Base-by-base conservation (phyloP, 2,329 filamentous ascomycete genomes). In the Ophiosphaerella narmari region DNA sequence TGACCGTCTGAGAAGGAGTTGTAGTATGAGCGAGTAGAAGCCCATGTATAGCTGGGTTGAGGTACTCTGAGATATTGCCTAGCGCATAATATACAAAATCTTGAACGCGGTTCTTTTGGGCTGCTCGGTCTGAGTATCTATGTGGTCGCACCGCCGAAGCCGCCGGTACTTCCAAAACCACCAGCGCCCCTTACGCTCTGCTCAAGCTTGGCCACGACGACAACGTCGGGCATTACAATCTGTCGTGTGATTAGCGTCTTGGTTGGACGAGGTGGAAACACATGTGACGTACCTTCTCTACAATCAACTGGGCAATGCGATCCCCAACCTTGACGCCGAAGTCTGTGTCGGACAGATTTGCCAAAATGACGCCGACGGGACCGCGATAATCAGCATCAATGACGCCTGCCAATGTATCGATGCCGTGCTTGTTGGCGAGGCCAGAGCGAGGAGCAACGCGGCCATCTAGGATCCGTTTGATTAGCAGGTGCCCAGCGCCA, bases 381-480 rank as follows among this genome's bases (percentile, higher is more conserved):
- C 94, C 94, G 32, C 94, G 85, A 79, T 99, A 99, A 76, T 99
- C 94, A 31, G 93, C 92, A 74, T 99, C 94, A 65, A 99, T 97
- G 58, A 99, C 94, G 46, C 94, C 94, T 0, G 94, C 94, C 55
- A 95, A 91, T 0, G 90, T 94, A 74, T 97, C 91, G 72, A 99
- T 97, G 77, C 92, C 94, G 78, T 97, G 86, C 79, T 99, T 99
- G 53, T 86, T 82, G 2, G 93, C 93, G 32, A 96, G 86, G 40
- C 91, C 91, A n/a, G 90, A 94, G 59, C 92, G 89, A 8, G 92
- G 92, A 3, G 92, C 92, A 47, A 96, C 86, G 50, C 92, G 88
- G 60, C 93, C 93, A 72, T 97, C 90, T 93, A 56, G 48, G 31
- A 14, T 33, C 14, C 7, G 16, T 31, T 14, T 5, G 3, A 40